Evolutionary conservation across 169 alveolate species (phyloP).

Genomic region (Miamiensis avidus): DNA sequence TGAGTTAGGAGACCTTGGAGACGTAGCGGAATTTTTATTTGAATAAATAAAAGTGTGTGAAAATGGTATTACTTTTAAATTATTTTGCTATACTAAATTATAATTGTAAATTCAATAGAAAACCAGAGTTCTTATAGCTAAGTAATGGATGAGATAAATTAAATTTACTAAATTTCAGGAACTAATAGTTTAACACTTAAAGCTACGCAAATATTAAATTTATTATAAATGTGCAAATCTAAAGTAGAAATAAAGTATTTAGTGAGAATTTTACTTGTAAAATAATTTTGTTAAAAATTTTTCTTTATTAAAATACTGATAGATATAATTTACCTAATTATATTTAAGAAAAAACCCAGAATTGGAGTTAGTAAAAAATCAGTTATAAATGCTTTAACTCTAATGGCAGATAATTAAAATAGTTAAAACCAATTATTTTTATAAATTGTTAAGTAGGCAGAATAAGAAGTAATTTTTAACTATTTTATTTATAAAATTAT

Average conservation of each 20-base stretch:
- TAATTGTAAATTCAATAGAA: not conserved
- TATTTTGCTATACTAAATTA: not conserved
- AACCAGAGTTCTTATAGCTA: no score
- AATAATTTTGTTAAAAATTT: no score
- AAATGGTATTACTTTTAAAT: no score
- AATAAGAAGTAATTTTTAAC: not conserved
- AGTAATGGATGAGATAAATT: not conserved
- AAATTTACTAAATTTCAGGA: not conserved
- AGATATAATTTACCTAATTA: no score
- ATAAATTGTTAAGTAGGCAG: not conserved
- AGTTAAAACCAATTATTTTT: no score
- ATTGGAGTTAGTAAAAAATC: not conserved
- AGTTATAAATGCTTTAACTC: not conserved
- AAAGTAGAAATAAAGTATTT: no score
- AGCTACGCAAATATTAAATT: no score
- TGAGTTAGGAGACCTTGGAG: not conserved
- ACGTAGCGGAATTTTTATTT: not conserved
- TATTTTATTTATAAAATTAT: no score
- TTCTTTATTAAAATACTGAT: no score
- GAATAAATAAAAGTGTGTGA: no score
- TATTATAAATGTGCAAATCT: not conserved
- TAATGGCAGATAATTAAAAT: not conserved
- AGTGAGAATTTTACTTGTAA: not conserved
- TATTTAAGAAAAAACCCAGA: not conserved
- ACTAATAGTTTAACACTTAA: no score